Percentiles rank a stretch among this genome's conserved stretches.
Conservation (phyloP, 2,329 filamentous ascomycete genomes). For the Ceratocystis cubensis region DNA sequence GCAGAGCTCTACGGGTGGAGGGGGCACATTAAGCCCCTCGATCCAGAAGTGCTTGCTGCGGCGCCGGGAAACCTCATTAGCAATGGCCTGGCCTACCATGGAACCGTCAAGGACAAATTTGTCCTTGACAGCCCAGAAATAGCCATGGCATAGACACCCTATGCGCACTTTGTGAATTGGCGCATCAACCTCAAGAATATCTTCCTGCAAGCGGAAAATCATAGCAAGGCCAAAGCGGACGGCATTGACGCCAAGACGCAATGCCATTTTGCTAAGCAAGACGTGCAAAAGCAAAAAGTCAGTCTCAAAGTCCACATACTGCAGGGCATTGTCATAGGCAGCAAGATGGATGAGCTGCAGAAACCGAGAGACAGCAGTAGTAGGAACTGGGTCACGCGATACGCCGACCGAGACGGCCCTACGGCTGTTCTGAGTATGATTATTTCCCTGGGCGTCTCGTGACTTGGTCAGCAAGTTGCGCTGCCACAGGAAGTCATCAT, state of each 20-base stretch:
- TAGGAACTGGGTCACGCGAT: conserved; percentile 36
- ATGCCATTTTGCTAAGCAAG: conserved; percentile 60
- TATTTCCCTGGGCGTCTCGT: conserved; percentile 24
- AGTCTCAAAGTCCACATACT: conserved; percentile 56
- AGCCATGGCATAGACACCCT: conserved; percentile 76
- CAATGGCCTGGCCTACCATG: conserved; percentile 55
- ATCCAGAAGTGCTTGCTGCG: conserved; percentile 69
- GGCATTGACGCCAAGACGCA: conserved; percentile 71
- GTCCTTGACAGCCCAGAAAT: conserved; percentile 69
- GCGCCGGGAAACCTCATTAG: conserved; percentile 63
- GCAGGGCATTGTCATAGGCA: conserved; percentile 76
- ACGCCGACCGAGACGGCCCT: conserved; percentile 59
- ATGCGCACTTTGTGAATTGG: conserved; percentile 63
- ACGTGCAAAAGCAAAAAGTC: conserved; percentile 69
- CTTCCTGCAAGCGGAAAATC: conserved; percentile 78
- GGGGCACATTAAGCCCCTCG: conserved; percentile 57
- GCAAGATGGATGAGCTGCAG: conserved; percentile 71
- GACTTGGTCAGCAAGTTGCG: conserved; percentile 31
- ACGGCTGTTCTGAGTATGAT: conserved; percentile 30
- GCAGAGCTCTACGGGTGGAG: conserved; percentile 50
- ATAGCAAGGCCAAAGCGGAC: conserved; percentile 69
- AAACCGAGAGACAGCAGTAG: conserved; percentile 49
- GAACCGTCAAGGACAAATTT: conserved; percentile 65
- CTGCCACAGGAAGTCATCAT: conserved; percentile 41
- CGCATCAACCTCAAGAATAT: conserved; percentile 54